These are phyloP conservation scores for Mrakia frigida DNA, from an alignment of 768 basidiomycete species.

Conservation along the genomic window DNA sequence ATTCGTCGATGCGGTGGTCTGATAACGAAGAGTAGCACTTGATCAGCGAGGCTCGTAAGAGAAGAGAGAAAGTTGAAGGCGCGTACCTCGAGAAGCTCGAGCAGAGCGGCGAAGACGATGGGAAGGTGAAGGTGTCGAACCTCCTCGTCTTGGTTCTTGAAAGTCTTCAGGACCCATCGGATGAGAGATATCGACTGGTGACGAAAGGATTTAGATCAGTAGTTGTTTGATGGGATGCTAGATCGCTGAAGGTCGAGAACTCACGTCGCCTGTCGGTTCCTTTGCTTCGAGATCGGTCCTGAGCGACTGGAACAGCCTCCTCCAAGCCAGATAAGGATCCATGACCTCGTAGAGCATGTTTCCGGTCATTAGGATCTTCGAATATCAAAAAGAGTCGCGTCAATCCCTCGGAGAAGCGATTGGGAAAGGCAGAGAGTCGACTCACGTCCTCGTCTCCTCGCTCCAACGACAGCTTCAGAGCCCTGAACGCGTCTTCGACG, in stretches of 20 bases:
- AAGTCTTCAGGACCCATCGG: slow-evolving; percentile 64
- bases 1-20: not conserved
- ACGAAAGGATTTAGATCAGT: not conserved
- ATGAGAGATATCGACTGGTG: slow-evolving; percentile 62
- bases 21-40: not conserved
- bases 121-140: slow-evolving; percentile 74
- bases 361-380: slow-evolving; percentile 70
- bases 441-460: slow-evolving; percentile 38
- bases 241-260: not conserved
- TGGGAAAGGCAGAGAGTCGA: not conserved
- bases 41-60: not conserved
- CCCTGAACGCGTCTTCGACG: slow-evolving; percentile 58
- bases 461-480: slow-evolving; percentile 37
- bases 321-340: slow-evolving; percentile 85
- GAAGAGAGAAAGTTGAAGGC: not conserved
- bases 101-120: slow-evolving; percentile 62
- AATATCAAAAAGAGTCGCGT: not conserved
- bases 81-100: slow-evolving; percentile 62
- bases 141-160: slow-evolving; percentile 81
- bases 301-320: slow-evolving; percentile 54
- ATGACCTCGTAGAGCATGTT: slow-evolving; percentile 71
- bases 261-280: slow-evolving; percentile 19
- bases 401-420: not conserved
- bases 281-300: slow-evolving; percentile 31
- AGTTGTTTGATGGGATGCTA: not conserved